A percentile compares a stretch with the other conserved stretches of the same genome.
Conservation (phyloP, 2,329 filamentous ascomycete species). For the Endocalyx cinctus region DNA sequence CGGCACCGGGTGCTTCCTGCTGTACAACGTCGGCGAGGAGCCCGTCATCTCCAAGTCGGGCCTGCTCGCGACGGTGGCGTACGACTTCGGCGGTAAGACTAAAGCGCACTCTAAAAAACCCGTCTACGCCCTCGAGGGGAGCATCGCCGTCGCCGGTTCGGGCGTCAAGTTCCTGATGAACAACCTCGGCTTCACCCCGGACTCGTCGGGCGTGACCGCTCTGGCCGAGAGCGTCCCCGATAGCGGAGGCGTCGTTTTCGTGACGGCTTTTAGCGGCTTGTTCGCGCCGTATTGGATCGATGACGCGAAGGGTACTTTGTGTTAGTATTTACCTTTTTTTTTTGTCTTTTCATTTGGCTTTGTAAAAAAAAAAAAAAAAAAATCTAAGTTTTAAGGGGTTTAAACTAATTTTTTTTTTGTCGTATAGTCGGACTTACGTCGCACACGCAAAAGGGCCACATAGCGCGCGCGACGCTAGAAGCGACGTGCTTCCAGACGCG, state of each 20-base stretch:
- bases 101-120: slow-evolving; percentile 50
- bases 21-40: slow-evolving; percentile 82
- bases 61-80: slow-evolving; percentile 80
- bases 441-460: slow-evolving; percentile 79
- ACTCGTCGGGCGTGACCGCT: slow-evolving; percentile 44
- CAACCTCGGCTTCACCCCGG: slow-evolving; percentile 57
- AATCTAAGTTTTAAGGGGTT: too few species aligned
- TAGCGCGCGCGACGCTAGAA: slow-evolving; percentile 84
- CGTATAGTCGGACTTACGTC: slow-evolving; percentile 72
- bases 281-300: slow-evolving; percentile 96
- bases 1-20: slow-evolving; percentile 82
- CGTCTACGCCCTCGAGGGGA: slow-evolving; percentile 79
- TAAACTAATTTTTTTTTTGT: too few species aligned
- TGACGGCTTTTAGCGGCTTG: slow-evolving; percentile 85
- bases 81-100: slow-evolving; percentile 76
- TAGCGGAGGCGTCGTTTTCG: slow-evolving; percentile 80
- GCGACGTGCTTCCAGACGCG: slow-evolving; percentile 91
- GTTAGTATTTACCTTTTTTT: slow-evolving; percentile 37
- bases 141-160: slow-evolving; percentile 75
- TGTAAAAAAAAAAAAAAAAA: slow-evolving; percentile 20
- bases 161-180: slow-evolving; percentile 71
- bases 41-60: slow-evolving; percentile 83
- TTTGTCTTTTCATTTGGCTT: background rate
- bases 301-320: slow-evolving; percentile 83
- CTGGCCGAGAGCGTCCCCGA: slow-evolving; percentile 55